A percentile compares a stretch with the other conserved stretches of the same genome.
phyloP scores from a whole-genome alignment of 2,329 filamentous ascomycete species.

The Thielaviopsis ethacetica region DNA sequence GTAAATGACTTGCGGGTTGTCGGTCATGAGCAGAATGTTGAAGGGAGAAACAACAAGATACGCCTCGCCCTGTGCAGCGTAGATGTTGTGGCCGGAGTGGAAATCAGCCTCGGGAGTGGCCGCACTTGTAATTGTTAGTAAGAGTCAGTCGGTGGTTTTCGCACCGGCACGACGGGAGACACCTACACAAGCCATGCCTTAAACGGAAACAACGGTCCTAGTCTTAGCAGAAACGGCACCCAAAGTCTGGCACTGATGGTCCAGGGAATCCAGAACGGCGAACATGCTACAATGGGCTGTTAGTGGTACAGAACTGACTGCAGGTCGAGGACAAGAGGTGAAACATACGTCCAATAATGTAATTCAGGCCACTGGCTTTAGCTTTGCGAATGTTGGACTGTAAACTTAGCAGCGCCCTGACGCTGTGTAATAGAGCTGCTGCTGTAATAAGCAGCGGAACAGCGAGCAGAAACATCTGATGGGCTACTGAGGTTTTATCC shows the following conservation, averaged over 20 bases:
- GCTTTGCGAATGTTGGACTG: slow-evolving; percentile 31
- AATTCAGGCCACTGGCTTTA: slow-evolving; percentile 34
- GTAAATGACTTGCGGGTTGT: slow-evolving; percentile 47
- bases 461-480: not conserved
- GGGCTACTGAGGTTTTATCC: not conserved
- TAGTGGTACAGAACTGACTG: not conserved
- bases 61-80: slow-evolving; percentile 42
- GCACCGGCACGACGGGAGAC: not conserved
- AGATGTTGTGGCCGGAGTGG: slow-evolving; percentile 31
- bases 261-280: slow-evolving; percentile 36
- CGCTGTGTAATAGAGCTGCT: slow-evolving; percentile 21
- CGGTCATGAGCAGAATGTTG: slow-evolving; percentile 35
- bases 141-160: not conserved
- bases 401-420: slow-evolving; percentile 21
- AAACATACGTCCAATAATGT: slow-evolving; percentile 35
- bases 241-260: slow-evolving; percentile 26
- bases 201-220: slow-evolving; percentile 8
- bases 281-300: slow-evolving; percentile 24
- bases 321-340: slow-evolving; percentile 8
- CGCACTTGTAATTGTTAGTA: not conserved
- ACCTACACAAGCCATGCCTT: slow-evolving; percentile 7
- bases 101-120: slow-evolving; percentile 6
- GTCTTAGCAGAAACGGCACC: not conserved
- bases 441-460: slow-evolving; percentile 18
- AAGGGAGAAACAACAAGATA: slow-evolving; percentile 48